Evolutionary conservation across 331 rosid species (phyloP).

Genomic region (Acacia concinna): DNA sequence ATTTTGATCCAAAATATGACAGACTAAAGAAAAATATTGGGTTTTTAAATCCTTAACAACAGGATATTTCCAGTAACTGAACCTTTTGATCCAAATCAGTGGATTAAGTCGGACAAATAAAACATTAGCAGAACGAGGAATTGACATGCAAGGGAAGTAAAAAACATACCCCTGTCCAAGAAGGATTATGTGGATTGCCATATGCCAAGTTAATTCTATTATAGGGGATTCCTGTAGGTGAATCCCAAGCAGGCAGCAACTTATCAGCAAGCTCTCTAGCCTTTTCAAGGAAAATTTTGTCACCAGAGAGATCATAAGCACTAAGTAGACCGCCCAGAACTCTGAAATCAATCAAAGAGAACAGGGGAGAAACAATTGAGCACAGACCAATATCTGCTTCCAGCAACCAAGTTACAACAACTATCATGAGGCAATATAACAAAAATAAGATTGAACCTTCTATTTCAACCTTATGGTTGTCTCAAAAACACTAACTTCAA

Average conservation of each 20-base stretch:
- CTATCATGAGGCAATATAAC: constrained; percentile 28
- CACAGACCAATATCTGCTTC: constrained; percentile 14
- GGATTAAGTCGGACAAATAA: background rate
- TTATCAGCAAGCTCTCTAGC: constrained; percentile 91
- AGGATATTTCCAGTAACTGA: background rate
- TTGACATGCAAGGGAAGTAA: constrained; percentile 5
- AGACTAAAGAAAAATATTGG: background rate
- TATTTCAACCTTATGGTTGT: constrained; percentile 99
- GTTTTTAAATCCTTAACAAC: background rate
- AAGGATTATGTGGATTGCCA: constrained; percentile 70
- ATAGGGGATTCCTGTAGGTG: constrained; percentile 91
- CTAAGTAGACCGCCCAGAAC: constrained; percentile 98
- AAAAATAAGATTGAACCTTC: constrained; percentile 75
- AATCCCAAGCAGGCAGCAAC: constrained; percentile 95
- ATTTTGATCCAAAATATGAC: background rate
- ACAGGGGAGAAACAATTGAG: constrained; percentile 18
- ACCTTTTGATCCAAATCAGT: constrained; percentile 21
- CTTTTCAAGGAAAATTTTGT: constrained; percentile 80
- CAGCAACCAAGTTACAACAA: constrained; percentile 30
- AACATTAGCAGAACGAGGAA: background rate
- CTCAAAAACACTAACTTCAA: constrained; percentile 97
- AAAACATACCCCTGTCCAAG: constrained; percentile 85
- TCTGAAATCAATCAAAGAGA: constrained; percentile 53
- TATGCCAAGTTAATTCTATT: constrained; percentile 82
- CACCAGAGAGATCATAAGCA: constrained; percentile 89